Conservation (phyloP, 768 basidiomycete species). For the Agrocybe pediades region DNA sequence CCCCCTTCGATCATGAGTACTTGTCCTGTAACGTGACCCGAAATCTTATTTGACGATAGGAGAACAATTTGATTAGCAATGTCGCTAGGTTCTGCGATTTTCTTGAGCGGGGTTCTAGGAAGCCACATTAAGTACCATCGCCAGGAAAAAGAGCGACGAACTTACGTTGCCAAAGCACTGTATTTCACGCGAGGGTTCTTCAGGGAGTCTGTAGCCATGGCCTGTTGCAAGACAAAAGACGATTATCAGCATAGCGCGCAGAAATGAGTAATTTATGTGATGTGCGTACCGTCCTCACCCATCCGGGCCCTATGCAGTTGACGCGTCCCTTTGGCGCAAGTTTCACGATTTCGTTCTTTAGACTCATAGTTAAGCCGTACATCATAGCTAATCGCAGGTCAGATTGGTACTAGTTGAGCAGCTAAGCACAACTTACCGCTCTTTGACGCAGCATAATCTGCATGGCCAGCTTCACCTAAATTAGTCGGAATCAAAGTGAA, state of each 20-base stretch:
- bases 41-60: constrained; percentile 59
- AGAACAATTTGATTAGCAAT: constrained; percentile 66
- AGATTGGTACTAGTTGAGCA: neutral
- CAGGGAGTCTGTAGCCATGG: constrained; percentile 60
- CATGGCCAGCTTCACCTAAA: constrained; percentile 58
- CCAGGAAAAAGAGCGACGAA: neutral
- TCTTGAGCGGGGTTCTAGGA: constrained; percentile 67
- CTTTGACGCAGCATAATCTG: constrained; percentile 68
- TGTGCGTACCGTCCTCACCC: constrained; percentile 51
- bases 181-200: constrained; percentile 56
- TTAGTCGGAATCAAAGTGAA: neutral
- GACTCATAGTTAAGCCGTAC: constrained; percentile 66
- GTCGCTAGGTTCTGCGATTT: constrained; percentile 62
- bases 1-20: constrained; percentile 74
- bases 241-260: neutral
- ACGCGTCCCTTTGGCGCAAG: constrained; percentile 73
- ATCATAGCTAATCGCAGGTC: constrained; percentile 52
- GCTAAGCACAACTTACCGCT: constrained; percentile 48
- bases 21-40: constrained; percentile 73
- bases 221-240: constrained; percentile 18
- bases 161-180: constrained; percentile 69
- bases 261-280: too few species aligned
- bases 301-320: constrained; percentile 70
- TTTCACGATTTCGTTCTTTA: constrained; percentile 83
- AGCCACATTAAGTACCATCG: neutral